Evolutionary conservation across 441 rosid species (phyloP).

Genomic region (Corymbia citriodora): DNA sequence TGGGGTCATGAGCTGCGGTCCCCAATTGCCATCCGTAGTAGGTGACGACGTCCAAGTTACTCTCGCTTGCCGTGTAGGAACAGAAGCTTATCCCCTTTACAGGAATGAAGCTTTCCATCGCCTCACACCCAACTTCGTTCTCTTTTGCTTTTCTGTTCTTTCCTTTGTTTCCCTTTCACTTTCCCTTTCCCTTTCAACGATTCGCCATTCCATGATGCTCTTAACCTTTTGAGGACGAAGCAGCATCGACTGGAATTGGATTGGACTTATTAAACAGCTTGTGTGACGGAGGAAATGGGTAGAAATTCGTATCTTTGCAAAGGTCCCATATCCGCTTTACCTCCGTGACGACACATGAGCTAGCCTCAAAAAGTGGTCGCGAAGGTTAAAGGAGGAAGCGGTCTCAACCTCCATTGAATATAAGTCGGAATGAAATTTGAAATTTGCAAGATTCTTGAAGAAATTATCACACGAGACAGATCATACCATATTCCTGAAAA

Average conservation of each 20-base stretch:
- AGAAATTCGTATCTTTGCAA: not conserved
- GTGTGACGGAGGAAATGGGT: not conserved
- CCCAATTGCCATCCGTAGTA: not conserved
- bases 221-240: not conserved
- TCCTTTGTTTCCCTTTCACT: not conserved
- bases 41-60: not conserved
- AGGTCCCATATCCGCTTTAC: not conserved
- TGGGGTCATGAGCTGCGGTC: not conserved
- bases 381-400: no score
- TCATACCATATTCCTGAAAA: not conserved
- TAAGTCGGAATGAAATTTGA: no score
- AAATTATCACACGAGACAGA: not conserved
- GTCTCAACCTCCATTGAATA: no score
- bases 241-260: no score
- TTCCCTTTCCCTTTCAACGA: not conserved
- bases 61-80: not conserved
- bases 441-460: no score
- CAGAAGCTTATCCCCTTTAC: not conserved
- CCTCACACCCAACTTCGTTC: not conserved
- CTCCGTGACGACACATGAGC: no score
- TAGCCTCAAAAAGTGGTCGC: no score
- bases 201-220: not conserved
- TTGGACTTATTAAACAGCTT: not conserved
- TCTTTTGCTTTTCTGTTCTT: not conserved
- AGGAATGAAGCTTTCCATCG: not conserved